A percentile compares a stretch with the other conserved stretches of the same genome.
These are phyloP conservation scores for Aspergillus sp. DNA, from an alignment of 2,329 filamentous ascomycete species.

Conservation along the genomic window DNA sequence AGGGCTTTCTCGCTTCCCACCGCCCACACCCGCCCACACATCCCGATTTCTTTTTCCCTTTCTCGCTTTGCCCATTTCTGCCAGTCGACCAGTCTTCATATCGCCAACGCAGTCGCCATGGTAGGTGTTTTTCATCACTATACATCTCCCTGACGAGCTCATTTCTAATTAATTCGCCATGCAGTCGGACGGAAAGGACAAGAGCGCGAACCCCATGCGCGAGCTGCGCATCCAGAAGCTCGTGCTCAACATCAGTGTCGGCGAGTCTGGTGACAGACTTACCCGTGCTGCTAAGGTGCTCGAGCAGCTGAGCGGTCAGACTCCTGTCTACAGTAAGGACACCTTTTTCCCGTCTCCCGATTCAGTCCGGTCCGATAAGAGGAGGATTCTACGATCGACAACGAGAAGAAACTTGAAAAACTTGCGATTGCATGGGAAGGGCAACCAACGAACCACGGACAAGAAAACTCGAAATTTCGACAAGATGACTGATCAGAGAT, in stretches of 20 bases:
- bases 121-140: conserved; percentile 33
- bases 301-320: conserved; percentile 99
- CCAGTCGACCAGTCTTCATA: conserved; percentile 34
- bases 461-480: not conserved
- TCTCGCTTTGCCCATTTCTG: conserved; percentile 29
- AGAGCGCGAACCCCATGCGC: conserved; percentile 97
- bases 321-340: conserved; percentile 90
- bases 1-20: conserved; percentile 34
- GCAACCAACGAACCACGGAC: not conserved
- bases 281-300: conserved; percentile 99
- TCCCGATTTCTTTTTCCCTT: conserved; percentile 22
- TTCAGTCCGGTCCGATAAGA: not conserved
- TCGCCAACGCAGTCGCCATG: conserved; percentile 47
- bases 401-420: conserved; percentile 1
- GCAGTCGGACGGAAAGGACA: conserved; percentile 69
- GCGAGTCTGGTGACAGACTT: conserved; percentile 99
- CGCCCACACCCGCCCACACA: conserved; percentile 37
- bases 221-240: conserved; percentile 99
- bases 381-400: not conserved
- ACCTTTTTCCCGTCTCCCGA: conserved; percentile 31
- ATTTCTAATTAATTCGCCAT: conserved; percentile 22
- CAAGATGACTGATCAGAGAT: conserved; percentile 16
- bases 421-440: not conserved
- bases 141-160: not conserved
- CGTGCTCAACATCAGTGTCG: conserved; percentile 98